Base-by-base conservation (phyloP, 257 asterid species). In the Salvia hispanica region DNA sequence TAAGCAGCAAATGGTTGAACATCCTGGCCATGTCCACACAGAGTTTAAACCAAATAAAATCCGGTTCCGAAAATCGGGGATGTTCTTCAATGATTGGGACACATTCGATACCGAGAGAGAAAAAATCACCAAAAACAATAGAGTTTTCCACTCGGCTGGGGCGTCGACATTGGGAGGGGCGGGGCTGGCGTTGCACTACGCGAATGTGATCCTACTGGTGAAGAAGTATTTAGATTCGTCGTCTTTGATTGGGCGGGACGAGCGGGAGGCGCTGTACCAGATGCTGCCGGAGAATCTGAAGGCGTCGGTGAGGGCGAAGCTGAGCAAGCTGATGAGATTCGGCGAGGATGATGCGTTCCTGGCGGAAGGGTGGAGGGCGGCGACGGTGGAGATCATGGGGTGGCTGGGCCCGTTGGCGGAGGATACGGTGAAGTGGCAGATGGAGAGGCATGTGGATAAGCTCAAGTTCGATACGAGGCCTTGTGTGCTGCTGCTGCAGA, bases 371-470 rank as follows among this genome's bases (percentile, higher is more conserved):
- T 91, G 97, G 97, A 74, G 92, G 72, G 88, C 76, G 0, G 92
- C 96, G 0, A 45, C 85, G 85, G 70, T 13, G 34, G 95, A 78
- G 74, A 78, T 91, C 36, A 66, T 91, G 90, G 76, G 71, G 74
- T 91, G 98, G 98, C 85, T 91, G 3, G 82, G 73, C 7, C 95
- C 96, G 6, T 67, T 89, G 82, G 98, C 98, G 1, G 80, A 73
- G 0, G 81, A 85, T 50, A 89, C 94, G 2, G 62, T 87, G 58
- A 75, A 58, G 57, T 91, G 98, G 96, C 96, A 85, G 48, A 51
- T 79, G 64, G 96, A 89, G 76, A 81, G 92, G 78, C 85, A 73
- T 39, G 81, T 77, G 6, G 95, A 83, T 80, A 85, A 75, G 85
- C 75, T 76, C 82, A 86, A 70, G 69, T 83, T 91, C 3, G 89